phyloP scores from a whole-genome alignment of 139 green algal genomes.

The Chlamydomonas sp. region DNA sequence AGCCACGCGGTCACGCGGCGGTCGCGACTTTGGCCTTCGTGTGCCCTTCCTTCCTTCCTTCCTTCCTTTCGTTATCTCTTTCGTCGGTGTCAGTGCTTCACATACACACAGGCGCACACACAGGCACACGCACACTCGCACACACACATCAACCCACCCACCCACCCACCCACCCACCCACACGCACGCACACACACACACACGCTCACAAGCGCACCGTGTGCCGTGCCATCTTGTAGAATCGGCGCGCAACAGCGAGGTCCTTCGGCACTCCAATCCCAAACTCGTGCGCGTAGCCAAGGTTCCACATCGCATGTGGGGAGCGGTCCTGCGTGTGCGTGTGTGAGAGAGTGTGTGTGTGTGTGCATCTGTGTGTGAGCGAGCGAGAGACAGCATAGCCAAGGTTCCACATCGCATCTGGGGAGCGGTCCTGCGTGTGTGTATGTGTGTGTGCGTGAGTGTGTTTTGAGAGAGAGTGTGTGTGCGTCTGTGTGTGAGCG shows the following conservation, averaged over 20 bases:
- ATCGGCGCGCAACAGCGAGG: conserved; percentile 46
- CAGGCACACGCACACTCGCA: too few species aligned
- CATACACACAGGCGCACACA: too few species aligned
- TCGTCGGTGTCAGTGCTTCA: neutral
- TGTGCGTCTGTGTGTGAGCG: too few species aligned
- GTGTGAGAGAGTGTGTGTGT: neutral
- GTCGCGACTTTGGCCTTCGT: conserved; percentile 24
- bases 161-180: too few species aligned
- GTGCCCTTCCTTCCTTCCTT: too few species aligned
- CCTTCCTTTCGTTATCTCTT: too few species aligned
- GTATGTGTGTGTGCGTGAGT: neutral
- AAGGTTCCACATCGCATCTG: neutral
- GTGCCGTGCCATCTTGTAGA: conserved; percentile 53
- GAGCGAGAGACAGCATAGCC: neutral
- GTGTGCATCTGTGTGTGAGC: neutral
- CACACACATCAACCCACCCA: too few species aligned
- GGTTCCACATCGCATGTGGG: conserved; percentile 86
- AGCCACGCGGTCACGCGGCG: conserved; percentile 36
- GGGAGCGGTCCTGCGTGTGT: neutral
- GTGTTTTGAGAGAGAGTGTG: neutral
- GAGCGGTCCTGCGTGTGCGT: conserved; percentile 26
- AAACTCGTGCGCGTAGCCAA: conserved; percentile 88
- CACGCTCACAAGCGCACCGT: too few species aligned
- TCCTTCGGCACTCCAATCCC: conserved; percentile 69
- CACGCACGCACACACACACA: too few species aligned